Conservation (phyloP, 805 yeast genomes). For the Ogataea neopini region DNA sequence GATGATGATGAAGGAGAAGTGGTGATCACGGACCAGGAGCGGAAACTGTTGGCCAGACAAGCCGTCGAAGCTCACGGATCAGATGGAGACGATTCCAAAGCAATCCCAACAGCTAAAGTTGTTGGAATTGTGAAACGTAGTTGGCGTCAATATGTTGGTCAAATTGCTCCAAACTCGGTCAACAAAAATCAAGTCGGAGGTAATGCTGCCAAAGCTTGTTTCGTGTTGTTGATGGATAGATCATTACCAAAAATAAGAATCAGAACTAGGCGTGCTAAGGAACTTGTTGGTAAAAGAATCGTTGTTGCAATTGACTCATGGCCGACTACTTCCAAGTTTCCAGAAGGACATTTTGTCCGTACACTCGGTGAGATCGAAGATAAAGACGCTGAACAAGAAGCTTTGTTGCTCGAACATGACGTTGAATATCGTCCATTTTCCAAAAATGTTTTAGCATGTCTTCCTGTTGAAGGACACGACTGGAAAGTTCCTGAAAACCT, state of each 20-base stretch:
- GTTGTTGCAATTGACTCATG: constrained; percentile 92
- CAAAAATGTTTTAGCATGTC: constrained; percentile 84
- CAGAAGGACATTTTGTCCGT: constrained; percentile 94
- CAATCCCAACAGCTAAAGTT: constrained; percentile 82
- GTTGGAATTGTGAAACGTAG: constrained; percentile 87
- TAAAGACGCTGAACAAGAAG: constrained; percentile 95
- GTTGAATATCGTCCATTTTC: constrained; percentile 96
- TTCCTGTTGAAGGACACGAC: constrained; percentile 89
- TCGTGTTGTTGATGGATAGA: constrained; percentile 86
- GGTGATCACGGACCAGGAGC: constrained; percentile 65
- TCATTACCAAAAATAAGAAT: constrained; percentile 85
- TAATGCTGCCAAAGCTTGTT: constrained; percentile 73
- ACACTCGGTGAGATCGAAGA: constrained; percentile 88
- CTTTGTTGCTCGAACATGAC: constrained; percentile 88
- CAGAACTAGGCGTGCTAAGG: constrained; percentile 81
- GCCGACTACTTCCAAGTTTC: constrained; percentile 81
- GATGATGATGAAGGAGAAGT: constrained; percentile 49
- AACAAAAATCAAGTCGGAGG: constrained; percentile 50
- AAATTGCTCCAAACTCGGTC: constrained; percentile 76
- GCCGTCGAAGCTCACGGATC: constrained; percentile 60
- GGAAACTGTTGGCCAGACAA: constrained; percentile 72
- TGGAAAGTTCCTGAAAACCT: constrained; percentile 83
- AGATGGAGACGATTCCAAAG: not conserved
- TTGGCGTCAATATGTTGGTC: constrained; percentile 97
- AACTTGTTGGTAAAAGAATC: constrained; percentile 83